A percentile compares a stretch with the other conserved stretches of the same genome.
Evolutionary conservation across 371 early-diverging fungal genomes (phyloP).

Genomic region (Sporodiniella umbellata): DNA sequence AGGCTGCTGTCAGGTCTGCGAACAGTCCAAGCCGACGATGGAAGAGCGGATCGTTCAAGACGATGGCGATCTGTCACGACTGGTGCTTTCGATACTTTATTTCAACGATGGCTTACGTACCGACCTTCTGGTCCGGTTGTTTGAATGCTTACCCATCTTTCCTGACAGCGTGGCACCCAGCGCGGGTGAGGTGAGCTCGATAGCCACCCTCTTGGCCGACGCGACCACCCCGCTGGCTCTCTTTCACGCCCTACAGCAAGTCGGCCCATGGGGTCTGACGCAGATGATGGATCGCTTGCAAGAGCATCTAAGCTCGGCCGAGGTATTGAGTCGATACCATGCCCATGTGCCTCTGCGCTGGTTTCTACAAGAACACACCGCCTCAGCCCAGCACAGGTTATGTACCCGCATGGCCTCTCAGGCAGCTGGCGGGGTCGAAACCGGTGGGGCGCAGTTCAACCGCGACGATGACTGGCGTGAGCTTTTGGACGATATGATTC

Average conservation of each 20-base stretch:
- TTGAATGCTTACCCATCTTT: conserved; percentile 66
- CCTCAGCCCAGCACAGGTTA: conserved; percentile 53
- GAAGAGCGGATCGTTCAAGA: conserved; percentile 62
- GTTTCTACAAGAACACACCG: conserved; percentile 51
- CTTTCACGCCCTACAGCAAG: conserved; percentile 46
- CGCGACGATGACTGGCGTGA: conserved; percentile 71
- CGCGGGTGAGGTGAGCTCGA: conserved; percentile 13
- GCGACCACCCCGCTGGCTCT: conserved; percentile 25
- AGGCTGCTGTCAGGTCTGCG: conserved; percentile 53
- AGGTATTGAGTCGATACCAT: conserved; percentile 62
- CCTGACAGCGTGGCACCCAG: conserved; percentile 22
- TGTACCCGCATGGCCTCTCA: conserved; percentile 64
- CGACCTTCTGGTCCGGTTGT: conserved; percentile 53
- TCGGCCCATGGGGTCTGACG: conserved; percentile 47
- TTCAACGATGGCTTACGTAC: conserved; percentile 37
- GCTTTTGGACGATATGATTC: conserved; percentile 67
- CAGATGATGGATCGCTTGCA: conserved; percentile 64
- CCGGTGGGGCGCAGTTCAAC: conserved; percentile 53
- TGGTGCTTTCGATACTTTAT: conserved; percentile 57
- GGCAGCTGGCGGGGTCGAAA: conserved; percentile 58
- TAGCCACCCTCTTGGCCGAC: conserved; percentile 25
- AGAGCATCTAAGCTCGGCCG: conserved; percentile 61
- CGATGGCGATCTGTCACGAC: conserved; percentile 52
- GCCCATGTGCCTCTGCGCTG: conserved; percentile 57
- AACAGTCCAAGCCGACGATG: conserved; percentile 56